These are phyloP conservation scores for Pulveroboletus sp. DNA, from an alignment of 768 basidiomycete genomes.

Conservation along the genomic window DNA sequence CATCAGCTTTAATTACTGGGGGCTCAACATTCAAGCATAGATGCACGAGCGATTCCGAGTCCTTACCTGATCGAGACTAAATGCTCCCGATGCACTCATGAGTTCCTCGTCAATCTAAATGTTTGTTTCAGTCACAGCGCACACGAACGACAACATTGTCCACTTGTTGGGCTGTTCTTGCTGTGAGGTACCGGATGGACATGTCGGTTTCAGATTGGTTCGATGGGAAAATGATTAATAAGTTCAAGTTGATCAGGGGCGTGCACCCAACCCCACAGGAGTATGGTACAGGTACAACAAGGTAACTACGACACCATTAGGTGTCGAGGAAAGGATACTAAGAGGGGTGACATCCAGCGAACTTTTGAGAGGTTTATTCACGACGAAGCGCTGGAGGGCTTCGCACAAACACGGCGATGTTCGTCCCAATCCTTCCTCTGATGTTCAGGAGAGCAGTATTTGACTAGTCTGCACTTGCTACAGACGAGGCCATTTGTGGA, in stretches of 20 bases:
- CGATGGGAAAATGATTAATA: not conserved
- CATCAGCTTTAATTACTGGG: constrained; percentile 64
- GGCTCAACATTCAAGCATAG: not conserved
- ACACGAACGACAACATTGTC: not conserved
- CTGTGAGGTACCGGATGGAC: constrained; percentile 65
- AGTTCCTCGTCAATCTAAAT: constrained; percentile 91
- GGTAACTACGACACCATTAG: constrained; percentile 1
- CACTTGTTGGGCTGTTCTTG: constrained; percentile 77
- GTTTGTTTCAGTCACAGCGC: not conserved
- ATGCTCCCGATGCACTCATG: constrained; percentile 85
- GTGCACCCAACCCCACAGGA: not conserved
- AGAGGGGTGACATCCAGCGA: not conserved
- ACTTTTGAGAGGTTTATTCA: constrained; percentile 5
- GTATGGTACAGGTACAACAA: constrained; percentile 8
- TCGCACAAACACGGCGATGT: constrained; percentile 67
- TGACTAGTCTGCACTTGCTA: constrained; percentile 76
- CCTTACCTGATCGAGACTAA: constrained; percentile 94
- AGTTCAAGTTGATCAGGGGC: too few species aligned
- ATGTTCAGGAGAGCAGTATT: constrained; percentile 73
- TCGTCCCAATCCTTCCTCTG: constrained; percentile 79
- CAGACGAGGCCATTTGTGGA: constrained; percentile 56
- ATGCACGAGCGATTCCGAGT: constrained; percentile 3
- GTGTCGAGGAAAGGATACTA: not conserved
- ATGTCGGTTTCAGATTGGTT: constrained; percentile 27
- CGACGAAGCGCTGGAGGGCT: constrained; percentile 26